Evolutionary conservation across 768 basidiomycete species (phyloP).

Genomic region (Mycena sanguinolenta): DNA sequence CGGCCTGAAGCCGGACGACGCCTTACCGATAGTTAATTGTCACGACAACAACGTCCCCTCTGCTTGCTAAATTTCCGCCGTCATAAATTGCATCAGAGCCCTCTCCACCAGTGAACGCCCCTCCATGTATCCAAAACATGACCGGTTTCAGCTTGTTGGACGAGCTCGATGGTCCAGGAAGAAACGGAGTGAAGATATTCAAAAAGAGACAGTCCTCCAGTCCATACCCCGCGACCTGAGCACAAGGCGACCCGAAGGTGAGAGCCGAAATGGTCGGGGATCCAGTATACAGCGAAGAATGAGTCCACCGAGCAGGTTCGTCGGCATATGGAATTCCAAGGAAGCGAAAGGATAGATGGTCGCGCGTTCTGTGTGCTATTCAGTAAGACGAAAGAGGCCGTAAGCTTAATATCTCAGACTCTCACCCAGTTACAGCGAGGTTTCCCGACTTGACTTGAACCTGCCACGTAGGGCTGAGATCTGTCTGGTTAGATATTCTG

Average conservation of each 20-base stretch:
- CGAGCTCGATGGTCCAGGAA: conserved; percentile 39
- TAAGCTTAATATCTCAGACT: background rate
- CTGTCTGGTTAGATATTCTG: conserved; percentile 30
- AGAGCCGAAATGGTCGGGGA: conserved; percentile 44
- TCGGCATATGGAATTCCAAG: conserved; percentile 65
- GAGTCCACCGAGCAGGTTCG: conserved; percentile 57
- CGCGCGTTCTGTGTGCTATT: conserved; percentile 44
- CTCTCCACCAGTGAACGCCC: conserved; percentile 58
- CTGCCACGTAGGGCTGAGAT: conserved; percentile 36
- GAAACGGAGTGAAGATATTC: conserved; percentile 59
- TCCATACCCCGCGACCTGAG: conserved; percentile 41
- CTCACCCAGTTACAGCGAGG: conserved; percentile 30
- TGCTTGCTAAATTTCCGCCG: conserved; percentile 59
- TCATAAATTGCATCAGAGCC: conserved; percentile 57
- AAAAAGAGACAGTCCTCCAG: conserved; percentile 62
- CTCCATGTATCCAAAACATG: conserved; percentile 67
- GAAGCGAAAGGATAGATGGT: conserved; percentile 64
- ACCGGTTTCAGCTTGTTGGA: conserved; percentile 52
- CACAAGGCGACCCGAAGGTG: conserved; percentile 49
- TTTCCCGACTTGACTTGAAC: conserved; percentile 26
- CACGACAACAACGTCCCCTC: conserved; percentile 54
- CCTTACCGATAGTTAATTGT: conserved; percentile 58
- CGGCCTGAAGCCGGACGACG: conserved; percentile 44
- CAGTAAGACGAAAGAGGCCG: too few relatives aligned
- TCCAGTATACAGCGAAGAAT: conserved; percentile 53